These are phyloP conservation scores for Cryptosporidium meleagridis DNA, from an alignment of 169 alveolate genomes.

Conservation along the genomic window DNA sequence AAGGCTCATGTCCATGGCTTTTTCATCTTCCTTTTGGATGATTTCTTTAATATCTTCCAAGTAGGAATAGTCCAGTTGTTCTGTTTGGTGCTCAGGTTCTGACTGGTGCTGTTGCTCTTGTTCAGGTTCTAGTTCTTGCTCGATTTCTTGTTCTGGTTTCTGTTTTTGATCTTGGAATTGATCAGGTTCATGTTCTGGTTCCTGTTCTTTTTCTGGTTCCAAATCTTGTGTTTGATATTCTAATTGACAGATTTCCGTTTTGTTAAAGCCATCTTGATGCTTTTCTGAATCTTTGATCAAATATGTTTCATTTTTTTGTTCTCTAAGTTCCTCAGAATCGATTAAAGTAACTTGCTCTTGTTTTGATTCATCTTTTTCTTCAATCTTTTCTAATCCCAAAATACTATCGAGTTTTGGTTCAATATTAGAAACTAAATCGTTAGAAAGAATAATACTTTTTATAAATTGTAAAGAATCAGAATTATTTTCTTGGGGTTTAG, in stretches of 20 bases:
- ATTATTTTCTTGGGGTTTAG: neutral
- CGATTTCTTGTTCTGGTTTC: neutral
- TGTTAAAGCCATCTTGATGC: neutral
- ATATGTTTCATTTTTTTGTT: neutral
- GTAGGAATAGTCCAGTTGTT: neutral
- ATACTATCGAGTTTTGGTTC: neutral
- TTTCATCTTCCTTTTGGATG: slow-evolving; percentile 15
- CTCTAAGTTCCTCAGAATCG: neutral
- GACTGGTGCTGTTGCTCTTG: neutral
- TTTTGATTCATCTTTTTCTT: neutral
- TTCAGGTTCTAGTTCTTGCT: neutral
- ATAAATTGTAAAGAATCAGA: neutral
- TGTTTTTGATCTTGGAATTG: neutral
- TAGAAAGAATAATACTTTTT: neutral
- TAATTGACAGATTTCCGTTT: neutral
- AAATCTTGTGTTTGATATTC: slow-evolving; percentile 3
- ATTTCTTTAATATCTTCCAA: slow-evolving; percentile 62
- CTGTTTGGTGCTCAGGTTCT: neutral
- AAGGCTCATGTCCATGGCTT: neutral
- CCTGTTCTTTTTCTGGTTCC: neutral
- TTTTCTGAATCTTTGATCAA: neutral
- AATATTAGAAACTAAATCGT: neutral
- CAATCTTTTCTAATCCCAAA: neutral
- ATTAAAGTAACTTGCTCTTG: neutral
- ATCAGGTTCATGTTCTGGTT: neutral